These are phyloP conservation scores for Phtheirospermum japonicum DNA, from an alignment of 257 asterid genomes.

Conservation along the genomic window DNA sequence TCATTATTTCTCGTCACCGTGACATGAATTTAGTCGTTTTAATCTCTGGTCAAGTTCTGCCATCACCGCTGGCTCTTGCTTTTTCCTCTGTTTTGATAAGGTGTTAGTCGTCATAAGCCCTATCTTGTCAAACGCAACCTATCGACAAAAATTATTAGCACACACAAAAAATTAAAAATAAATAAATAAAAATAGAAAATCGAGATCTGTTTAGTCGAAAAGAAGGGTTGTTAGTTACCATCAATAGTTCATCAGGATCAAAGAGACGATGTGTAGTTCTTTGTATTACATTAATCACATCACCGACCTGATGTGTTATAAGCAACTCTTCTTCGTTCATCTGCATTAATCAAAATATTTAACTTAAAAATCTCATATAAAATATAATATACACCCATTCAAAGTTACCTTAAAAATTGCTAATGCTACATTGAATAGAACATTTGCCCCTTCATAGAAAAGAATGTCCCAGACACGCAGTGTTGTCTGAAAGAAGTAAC, in stretches of 20 bases:
- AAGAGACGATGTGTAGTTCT: constrained; percentile 80
- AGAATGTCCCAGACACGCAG: constrained; percentile 92
- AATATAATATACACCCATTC: not conserved
- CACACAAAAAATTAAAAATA: not conserved
- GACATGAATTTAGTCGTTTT: constrained; percentile 53
- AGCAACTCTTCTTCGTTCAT: constrained; percentile 84
- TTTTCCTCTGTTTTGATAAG: constrained; percentile 77
- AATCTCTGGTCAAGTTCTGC: constrained; percentile 89
- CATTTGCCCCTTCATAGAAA: constrained; percentile 87
- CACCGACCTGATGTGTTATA: constrained; percentile 72
- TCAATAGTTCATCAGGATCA: constrained; percentile 82
- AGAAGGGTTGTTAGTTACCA: constrained; percentile 38
- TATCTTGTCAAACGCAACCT: constrained; percentile 82
- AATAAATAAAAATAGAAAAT: not conserved
- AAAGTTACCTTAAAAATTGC: constrained; percentile 72
- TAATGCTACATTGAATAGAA: constrained; percentile 73
- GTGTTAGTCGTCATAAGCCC: constrained; percentile 69
- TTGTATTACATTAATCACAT: constrained; percentile 76
- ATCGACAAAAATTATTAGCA: constrained; percentile 1
- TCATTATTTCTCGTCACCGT: constrained; percentile 32
- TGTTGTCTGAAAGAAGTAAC: constrained; percentile 59
- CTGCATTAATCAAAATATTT: constrained; percentile 38
- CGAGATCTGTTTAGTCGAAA: too few species aligned
- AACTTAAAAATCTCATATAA: not conserved
- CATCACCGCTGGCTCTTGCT: constrained; percentile 87